A percentile compares a stretch with the other conserved stretches of the same genome.
phyloP scores from a whole-genome alignment of 192 early-diverging fungal species.

The Gonapodya prolifera region DNA sequence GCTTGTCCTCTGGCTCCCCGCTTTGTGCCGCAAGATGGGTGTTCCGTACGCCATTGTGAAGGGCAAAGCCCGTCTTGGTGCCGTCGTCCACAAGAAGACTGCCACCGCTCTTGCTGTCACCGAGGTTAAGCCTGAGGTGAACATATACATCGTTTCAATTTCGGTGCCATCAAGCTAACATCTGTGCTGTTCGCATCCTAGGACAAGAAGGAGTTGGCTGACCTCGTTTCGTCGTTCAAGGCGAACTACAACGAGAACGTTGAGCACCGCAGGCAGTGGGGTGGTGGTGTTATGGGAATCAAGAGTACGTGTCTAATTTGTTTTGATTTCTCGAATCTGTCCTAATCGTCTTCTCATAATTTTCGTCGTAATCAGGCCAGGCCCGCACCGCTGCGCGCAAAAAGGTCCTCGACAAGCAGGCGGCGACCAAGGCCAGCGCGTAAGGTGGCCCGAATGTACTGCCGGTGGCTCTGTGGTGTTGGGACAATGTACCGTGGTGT shows the following conservation, averaged over 20 bases:
- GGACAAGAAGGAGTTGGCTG: conserved; percentile 85
- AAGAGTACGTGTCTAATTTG: conserved; percentile 28
- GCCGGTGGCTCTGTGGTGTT: too few relatives aligned
- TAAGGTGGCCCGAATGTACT: too few relatives aligned
- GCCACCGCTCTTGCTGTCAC: conserved; percentile 92
- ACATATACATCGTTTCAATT: conserved; percentile 70
- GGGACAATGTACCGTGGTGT: too few relatives aligned
- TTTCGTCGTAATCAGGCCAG: background rate
- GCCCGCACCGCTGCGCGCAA: background rate
- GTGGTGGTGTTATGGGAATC: conserved; percentile 95
- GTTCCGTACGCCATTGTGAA: conserved; percentile 99
- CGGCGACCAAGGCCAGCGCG: background rate
- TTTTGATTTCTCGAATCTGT: background rate
- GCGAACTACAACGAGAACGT: conserved; percentile 92
- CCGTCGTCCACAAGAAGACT: conserved; percentile 99
- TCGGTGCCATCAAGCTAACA: too few relatives aligned
- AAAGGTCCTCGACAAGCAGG: background rate
- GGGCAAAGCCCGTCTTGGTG: conserved; percentile 96
- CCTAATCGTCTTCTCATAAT: background rate
- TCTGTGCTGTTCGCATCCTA: too few relatives aligned
- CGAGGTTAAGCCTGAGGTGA: conserved; percentile 91
- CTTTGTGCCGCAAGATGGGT: conserved; percentile 99
- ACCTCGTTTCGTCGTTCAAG: conserved; percentile 83
- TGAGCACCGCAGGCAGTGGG: conserved; percentile 82
- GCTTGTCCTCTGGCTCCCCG: conserved; percentile 96